Evolutionary conservation across 495 filamentous ascomycete species (phyloP), one percentile per base, ranked within the genome.

Genomic region (Xylaria grammica): DNA sequence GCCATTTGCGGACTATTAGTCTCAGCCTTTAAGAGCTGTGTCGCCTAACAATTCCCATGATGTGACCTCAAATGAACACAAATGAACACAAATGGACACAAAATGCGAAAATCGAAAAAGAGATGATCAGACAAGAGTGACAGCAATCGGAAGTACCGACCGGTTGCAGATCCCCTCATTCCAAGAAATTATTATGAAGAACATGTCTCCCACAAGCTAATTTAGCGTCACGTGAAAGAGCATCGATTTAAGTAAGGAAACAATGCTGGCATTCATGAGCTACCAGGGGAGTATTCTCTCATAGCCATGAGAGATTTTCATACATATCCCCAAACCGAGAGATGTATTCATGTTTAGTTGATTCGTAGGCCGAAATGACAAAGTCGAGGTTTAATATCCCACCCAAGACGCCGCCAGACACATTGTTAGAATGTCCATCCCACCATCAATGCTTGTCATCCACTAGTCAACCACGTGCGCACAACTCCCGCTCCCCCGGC

Each of bases 321-420:
- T 68, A 59, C 69, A 71, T 65, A 62, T 54, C 56, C 61, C 65
- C 58, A 46, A 61, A 67, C 67, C 71, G 65, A 69, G 70, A 69
- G 60, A 65, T 59, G 55, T 60, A 51, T 49, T 63, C 61, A 58
- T 51, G 53, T 57, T 64, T 64, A 42, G 26, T 46, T 52, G 55
- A 54, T 65, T 60, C 63, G 62, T 46, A 57, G 56, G 63, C 42
- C 63, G 55, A 59, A 65, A 60, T 65, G 55, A 60, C 63, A 65
- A 65, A 69, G 63, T 69, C 65, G 69, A 74, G 69, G 69, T 60
- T 69, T 63, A 56, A 64, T 67, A 65, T 72, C 69, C 72, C 69
- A 70, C 72, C 72, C 53, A 67, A 74, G 72, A 74, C 72, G 72
- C 72, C 72, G 69, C 67, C 69, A 64, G 67, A 69, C 65, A 69